Evolutionary conservation across 345 rosid species (phyloP), one percentile per base, ranked within the genome.

Genomic region (Conringia planisiliqua): DNA sequence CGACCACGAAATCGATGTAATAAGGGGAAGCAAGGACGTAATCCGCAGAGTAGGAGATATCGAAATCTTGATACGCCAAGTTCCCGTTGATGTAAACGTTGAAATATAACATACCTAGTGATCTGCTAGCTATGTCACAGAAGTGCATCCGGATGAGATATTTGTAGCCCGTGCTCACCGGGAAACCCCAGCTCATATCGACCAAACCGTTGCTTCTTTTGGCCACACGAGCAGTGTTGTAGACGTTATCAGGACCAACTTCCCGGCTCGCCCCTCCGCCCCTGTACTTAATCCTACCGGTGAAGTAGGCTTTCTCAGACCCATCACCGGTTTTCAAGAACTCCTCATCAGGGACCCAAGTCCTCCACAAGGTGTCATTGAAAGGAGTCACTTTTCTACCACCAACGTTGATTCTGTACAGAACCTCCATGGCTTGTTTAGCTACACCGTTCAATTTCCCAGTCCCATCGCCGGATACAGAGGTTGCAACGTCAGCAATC

Each of bases 351-450:
- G 96, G 87, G 63, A 90, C 10, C 96, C 98, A 94, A 50, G 89
- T 91, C 66, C 97, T 90, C 98, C 97, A 91, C 66, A 91, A 30
- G 5, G 92, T 69, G 81, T 91, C 98, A 69, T 94, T 94, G 50
- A 88, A 91, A 9, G 98, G 95, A 58, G 97, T 94, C 54, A 94
- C 85, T 68, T 88, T 91, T 10, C 81, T 79, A 73, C 98, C 98
- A 12, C 98, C 98, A 44, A 94, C 90, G 79, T 82, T 94, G 55
- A 88, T 40, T 82, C 96, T 83, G 52, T 85, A 70, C 40, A 84
- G 30, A 39, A 82, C 75, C 80, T 91, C 86, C 74, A 94, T 81
- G 0, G 89, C 89, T 55, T 90, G 88, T 36, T 72, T 80, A 22
- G 64, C 84, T 78, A 94, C 72, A n/a, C 85, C 87, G 65, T 70